phyloP scores from a whole-genome alignment of 2,329 filamentous ascomycete species.

The Aspergillus thermomutatus region DNA sequence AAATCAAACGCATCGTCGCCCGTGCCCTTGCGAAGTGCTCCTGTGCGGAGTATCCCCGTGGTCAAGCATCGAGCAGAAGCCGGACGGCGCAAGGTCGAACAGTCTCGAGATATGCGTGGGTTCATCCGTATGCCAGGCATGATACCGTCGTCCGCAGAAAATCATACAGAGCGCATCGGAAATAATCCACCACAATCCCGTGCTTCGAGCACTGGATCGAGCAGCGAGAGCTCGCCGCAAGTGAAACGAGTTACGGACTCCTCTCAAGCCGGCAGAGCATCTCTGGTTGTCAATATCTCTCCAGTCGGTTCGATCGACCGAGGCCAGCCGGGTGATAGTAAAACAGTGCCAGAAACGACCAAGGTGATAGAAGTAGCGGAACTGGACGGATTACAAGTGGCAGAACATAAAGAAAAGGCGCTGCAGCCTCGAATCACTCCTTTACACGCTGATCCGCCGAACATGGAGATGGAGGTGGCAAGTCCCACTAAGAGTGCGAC shows the following conservation, averaged over 20 bases:
- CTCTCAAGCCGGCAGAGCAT: background rate
- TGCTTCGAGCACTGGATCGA: background rate
- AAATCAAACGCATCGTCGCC: slow-evolving; percentile 22
- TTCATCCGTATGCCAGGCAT: slow-evolving; percentile 36
- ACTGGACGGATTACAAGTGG: slow-evolving; percentile 33
- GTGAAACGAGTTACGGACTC: slow-evolving; percentile 9
- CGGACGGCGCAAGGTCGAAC: slow-evolving; percentile 8
- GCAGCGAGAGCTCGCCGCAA: slow-evolving; percentile 1
- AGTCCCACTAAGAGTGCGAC: slow-evolving; percentile 8
- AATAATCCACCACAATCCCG: slow-evolving; percentile 6
- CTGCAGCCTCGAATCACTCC: slow-evolving; percentile 16
- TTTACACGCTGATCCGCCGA: slow-evolving; percentile 15
- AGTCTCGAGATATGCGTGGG: slow-evolving; percentile 30
- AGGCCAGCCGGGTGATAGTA: background rate
- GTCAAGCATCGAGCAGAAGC: slow-evolving; percentile 11
- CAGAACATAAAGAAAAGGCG: slow-evolving; percentile 13
- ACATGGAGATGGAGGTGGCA: slow-evolving; percentile 5
- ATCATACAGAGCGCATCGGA: slow-evolving; percentile 17
- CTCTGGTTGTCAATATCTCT: background rate
- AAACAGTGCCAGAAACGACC: slow-evolving; percentile 2
- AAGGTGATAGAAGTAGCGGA: slow-evolving; percentile 31
- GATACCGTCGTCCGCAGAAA: slow-evolving; percentile 26
- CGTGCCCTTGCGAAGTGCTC: slow-evolving; percentile 17
- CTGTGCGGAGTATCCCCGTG: slow-evolving; percentile 11
- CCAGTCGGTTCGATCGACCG: slow-evolving; percentile 2